phyloP scores from a whole-genome alignment of 108 stramenopile genomes.

The Skeletonema tropicum region DNA sequence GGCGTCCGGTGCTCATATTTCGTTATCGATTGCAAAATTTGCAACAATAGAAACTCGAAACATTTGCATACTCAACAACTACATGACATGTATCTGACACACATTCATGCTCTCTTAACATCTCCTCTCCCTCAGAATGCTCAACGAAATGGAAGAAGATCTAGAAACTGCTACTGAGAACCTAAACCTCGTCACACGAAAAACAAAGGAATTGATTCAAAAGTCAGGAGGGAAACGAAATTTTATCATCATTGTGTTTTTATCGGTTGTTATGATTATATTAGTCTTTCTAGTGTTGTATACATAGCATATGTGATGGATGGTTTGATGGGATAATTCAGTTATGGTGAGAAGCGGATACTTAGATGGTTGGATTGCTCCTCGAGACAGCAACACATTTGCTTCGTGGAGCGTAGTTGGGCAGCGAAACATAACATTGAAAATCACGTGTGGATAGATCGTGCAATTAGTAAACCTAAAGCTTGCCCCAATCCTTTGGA shows the following conservation, averaged over 20 bases:
- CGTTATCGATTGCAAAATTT: no score
- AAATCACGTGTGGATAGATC: no score
- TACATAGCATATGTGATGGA: conserved; percentile 37
- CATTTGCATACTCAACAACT: no score
- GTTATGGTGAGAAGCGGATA: neutral
- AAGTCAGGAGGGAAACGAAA: conserved; percentile 82
- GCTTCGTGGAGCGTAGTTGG: no score
- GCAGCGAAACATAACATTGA: no score
- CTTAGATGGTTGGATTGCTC: neutral
- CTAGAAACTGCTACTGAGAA: conserved; percentile 81
- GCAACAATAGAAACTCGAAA: no score
- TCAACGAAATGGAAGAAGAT: conserved; percentile 89
- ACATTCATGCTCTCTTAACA: neutral
- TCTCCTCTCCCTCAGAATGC: conserved; percentile 56
- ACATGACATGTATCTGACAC: neutral
- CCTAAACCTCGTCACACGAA: conserved; percentile 81
- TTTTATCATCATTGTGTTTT: conserved; percentile 70
- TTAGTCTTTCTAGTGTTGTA: conserved; percentile 83
- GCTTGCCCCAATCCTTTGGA: conserved; percentile 65
- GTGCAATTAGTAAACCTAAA: conserved; percentile 8
- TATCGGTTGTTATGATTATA: conserved; percentile 67
- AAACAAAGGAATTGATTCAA: conserved; percentile 90
- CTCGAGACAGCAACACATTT: no score
- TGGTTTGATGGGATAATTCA: neutral
- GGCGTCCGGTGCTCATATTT: no score